phyloP scores from a whole-genome alignment of 2,329 filamentous ascomycete genomes.

The Zasmidium cellare region DNA sequence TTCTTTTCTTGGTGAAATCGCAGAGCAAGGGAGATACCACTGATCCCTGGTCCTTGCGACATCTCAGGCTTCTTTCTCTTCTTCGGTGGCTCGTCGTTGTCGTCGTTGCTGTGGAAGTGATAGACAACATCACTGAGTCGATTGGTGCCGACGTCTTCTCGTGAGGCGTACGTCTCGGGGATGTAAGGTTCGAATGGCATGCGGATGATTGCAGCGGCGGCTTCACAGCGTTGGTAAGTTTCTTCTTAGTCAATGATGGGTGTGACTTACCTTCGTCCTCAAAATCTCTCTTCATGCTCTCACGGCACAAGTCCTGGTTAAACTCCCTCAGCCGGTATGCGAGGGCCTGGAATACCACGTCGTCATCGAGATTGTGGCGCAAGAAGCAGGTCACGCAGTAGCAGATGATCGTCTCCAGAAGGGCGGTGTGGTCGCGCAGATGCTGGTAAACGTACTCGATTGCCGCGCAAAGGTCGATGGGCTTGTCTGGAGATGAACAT shows the following conservation, averaged over 20 bases:
- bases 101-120: conserved; percentile 19
- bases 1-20: background rate
- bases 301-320: conserved; percentile 42
- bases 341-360: conserved; percentile 38
- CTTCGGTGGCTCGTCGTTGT: background rate
- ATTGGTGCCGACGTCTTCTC: conserved; percentile 15
- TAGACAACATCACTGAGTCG: conserved; percentile 14
- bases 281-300: conserved; percentile 39
- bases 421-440: conserved; percentile 26
- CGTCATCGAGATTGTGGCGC: conserved; percentile 38
- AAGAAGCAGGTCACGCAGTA: conserved; percentile 49
- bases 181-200: conserved; percentile 29
- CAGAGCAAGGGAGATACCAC: background rate
- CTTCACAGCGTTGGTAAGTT: conserved; percentile 8
- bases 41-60: background rate
- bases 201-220: conserved; percentile 32
- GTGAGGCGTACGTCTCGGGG: conserved; percentile 26
- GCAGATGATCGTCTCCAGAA: conserved; percentile 43
- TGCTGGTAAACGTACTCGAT: conserved; percentile 37
- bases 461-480: conserved; percentile 41
- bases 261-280: conserved; percentile 42
- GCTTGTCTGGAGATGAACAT: conserved; percentile 39
- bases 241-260: background rate
- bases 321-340: conserved; percentile 40
- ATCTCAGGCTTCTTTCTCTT: conserved; percentile 5